Evolutionary conservation across 768 basidiomycete genomes (phyloP), one percentile per base, ranked within the genome.

Genomic region (Suillus occidentalis): DNA sequence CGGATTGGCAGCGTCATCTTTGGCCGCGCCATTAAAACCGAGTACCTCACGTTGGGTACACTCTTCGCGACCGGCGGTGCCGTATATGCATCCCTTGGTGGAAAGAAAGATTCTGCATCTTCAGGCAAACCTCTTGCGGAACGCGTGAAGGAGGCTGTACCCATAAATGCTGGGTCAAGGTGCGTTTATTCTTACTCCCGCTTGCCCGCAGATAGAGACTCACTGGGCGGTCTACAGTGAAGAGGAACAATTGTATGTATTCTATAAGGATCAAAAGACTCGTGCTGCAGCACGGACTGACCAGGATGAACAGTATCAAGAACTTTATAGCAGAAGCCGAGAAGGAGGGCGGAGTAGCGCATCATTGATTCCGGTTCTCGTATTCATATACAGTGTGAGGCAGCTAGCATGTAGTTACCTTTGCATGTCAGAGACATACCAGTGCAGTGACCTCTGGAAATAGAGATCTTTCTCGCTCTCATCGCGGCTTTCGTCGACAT

Each of bases 271-370:
- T 22, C 45, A 42, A 25, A 62, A 42, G 25, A 34, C 61, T 65
- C 43, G 63, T 70, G 69, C 69, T 70, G 73, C 72, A 76, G 71
- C 76, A 71, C 71, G 75, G 70, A 85, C 79, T 77, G 65, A 76
- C 70, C 73, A 85, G 84, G 83, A 77, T 80, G 69, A 72, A 82
- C 80, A 94, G 92, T 75, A 92, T 94, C 79, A 82, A 84, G 75
- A 87, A 88, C 59, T 94, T 91, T 74, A 85, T 94, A 66, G 87
- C 85, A 63, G 91, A 92, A 73, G 92, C 92, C 56, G 92, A 94
- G 83, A 92, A 90, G 78, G 89, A 86, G 74, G 78, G 86, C 68
- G 84, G 85, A 72, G 76, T 72, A 18, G 76, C 72, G 61, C 73
- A 76, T 71, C 71, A 69, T 62, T 76, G 63, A 76, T 59, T 28